Base-by-base conservation (phyloP, 2,329 filamentous ascomycete species). In the Paecilomyces formosus region DNA sequence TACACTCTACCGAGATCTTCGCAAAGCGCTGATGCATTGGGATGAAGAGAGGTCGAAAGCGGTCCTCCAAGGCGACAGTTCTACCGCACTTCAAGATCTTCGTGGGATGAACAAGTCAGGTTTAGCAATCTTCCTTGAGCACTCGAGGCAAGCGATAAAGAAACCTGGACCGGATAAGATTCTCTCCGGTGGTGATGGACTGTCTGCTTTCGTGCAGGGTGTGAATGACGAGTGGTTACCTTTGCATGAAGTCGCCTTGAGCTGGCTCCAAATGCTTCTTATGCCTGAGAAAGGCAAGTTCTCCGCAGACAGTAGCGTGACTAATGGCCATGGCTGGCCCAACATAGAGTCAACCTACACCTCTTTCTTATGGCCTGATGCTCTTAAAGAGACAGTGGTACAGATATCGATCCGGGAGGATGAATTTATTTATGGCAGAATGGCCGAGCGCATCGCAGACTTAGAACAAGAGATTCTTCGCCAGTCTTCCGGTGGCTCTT, bases 111-210 rank as follows among this genome's bases (percentile, higher is more conserved):
- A 72, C 59, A 74, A 71, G 55, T 75, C 79, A 51, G 81, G 81
- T 1, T 64, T 84, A 53, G 78, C 80, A 56, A 77, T 82, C 4
- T 85, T 85, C 59, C 72, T 84, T n/a, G 82, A 83, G 49, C 80
- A 84, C 64, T 80, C 82, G 2, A 81, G 79, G 57, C 75, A 78
- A 58, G 68, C 72, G 49, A 70, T 66, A 30, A 75, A 75, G 35
- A 78, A 77, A 58, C 64, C 71, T 1, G 70, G 71, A 26, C 63
- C 68, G 5, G 76, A 75, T 26, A 70, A 75, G 26, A 59, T 70
- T n/a, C 66, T 81, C 18, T 66, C 68, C 18, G 74, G 73, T 45
- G 68, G 72, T n/a, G 66, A 70, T 22, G 67, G 71, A 18, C 56
- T 79, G 11, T 65, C 70, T 22, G 49, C 58, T 1, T 80, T 85